Percentiles rank a stretch among this genome's conserved stretches.
Evolutionary conservation across 176 grass and related monocot genomes (phyloP).

Genomic region (Rhynchospora breviuscula): DNA sequence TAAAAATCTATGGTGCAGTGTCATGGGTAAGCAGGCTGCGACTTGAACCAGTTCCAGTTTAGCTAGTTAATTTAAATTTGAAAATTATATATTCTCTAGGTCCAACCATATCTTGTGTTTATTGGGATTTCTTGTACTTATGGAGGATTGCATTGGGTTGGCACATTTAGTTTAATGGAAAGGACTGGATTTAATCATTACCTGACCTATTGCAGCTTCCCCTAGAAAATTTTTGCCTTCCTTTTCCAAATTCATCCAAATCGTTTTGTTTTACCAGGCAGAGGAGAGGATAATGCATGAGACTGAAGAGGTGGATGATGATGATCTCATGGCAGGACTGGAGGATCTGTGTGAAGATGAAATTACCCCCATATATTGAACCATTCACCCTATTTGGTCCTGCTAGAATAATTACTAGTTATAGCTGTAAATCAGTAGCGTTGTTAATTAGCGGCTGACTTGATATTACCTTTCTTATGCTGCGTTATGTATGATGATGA

Average conservation of each 20-base stretch:
- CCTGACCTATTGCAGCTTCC: background rate
- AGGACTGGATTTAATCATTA: background rate
- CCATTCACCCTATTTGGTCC: background rate
- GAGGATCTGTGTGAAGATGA: conserved; percentile 56
- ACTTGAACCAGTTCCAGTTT: background rate
- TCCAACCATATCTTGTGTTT: background rate
- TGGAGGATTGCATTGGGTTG: background rate
- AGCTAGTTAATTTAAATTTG: background rate
- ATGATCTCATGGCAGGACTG: conserved; percentile 64
- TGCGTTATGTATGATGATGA: conserved; percentile 12
- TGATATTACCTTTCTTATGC: background rate
- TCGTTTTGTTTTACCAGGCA: conserved; percentile 40
- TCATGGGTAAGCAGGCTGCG: background rate
- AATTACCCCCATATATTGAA: conserved; percentile 36
- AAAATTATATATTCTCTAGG: background rate
- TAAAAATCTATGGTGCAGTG: no score
- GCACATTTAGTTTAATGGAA: background rate
- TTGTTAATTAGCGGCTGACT: conserved; percentile 5
- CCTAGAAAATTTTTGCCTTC: background rate
- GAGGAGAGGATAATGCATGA: conserved; percentile 47
- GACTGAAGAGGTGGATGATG: conserved; percentile 23
- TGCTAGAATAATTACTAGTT: conserved; percentile 4
- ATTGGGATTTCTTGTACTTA: background rate
- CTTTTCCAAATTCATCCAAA: background rate
- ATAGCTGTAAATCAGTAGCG: conserved; percentile 33